Percentiles rank a stretch among this genome's conserved stretches.
Evolutionary conservation across 176 grass and related monocot species (phyloP).

Genomic region (Zea luxurians): DNA sequence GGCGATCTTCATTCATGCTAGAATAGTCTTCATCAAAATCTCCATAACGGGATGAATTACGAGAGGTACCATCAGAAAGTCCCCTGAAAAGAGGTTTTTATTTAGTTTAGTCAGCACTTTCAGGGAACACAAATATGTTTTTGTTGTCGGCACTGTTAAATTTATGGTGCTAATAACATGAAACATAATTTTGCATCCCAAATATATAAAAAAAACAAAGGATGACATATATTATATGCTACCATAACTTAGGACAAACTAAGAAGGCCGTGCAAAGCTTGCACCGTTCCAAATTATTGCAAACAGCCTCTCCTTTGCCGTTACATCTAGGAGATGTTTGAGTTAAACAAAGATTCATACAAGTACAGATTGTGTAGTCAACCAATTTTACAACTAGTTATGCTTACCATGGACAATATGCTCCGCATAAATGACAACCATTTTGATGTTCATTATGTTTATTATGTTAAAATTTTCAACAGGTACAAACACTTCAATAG

Average conservation of each 20-base stretch:
- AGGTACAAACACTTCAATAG: neutral
- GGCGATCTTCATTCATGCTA: slow-evolving; percentile 40
- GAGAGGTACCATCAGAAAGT: slow-evolving; percentile 5
- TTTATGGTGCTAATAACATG: neutral
- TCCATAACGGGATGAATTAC: slow-evolving; percentile 24
- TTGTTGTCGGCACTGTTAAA: neutral
- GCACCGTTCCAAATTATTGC: neutral
- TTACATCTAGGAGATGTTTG: neutral
- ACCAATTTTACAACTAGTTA: neutral
- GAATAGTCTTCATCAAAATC: slow-evolving; percentile 49
- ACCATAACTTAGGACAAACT: neutral
- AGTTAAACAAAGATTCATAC: neutral
- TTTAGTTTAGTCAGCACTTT: neutral
- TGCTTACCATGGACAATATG: neutral
- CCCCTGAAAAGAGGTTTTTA: slow-evolving; percentile 40
- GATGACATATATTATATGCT: neutral
- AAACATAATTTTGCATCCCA: neutral
- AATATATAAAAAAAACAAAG: neutral
- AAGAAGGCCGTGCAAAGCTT: neutral
- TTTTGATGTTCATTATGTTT: neutral
- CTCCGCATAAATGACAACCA: neutral
- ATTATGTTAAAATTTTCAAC: neutral
- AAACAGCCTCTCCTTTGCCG: neutral
- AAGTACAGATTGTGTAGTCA: neutral
- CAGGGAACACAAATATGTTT: neutral